Evolutionary conservation across 768 basidiomycete genomes (phyloP), one percentile per base, ranked within the genome.

Genomic region (Boletus coccyginus): DNA sequence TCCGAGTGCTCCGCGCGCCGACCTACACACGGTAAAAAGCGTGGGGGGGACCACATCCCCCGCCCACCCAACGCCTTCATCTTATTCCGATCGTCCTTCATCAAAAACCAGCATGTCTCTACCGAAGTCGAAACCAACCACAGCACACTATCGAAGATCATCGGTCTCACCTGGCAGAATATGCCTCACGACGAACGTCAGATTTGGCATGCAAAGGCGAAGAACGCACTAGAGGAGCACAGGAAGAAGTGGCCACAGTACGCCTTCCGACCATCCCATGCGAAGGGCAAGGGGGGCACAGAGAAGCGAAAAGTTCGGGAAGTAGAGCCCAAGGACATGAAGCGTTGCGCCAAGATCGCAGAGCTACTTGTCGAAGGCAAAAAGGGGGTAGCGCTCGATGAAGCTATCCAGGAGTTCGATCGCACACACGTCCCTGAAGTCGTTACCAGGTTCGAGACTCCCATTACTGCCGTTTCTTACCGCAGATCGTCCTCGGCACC

Each of bases 61-160:
- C 87, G 90, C 42, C 90, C 90, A 2, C 88, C 90, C 3, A 92
- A 92, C 65, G 90, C 90, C 27, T 92, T 92, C 74, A 92, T 92
- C 66, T 81, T 92, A 64, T 92, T 92, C 78, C 86, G 90, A 58
- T 88, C 88, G 0, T 85, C 86, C 0, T 91, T 91, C 72, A 88
- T 91, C 70, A 88, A 88, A 74, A 80, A 77, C 62, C 85, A 88
- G 63, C 87, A 87, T 62, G 88, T 92, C 60, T 84, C 88, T 10
- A 82, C 86, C 9, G 83, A 81, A 50, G 85, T 91, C 57, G 90
- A 92, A 76, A 88, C 87, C 32, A 90, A 88, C 68, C 90, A 90
- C 73, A 87, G 85, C 62, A 90, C 90, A 5, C 76, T 92, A 17
- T 90, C 88, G 14, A 91, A 90, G 81, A 92, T 90, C 66, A 88